These are phyloP conservation scores for Trypanosoma congolense DNA, from an alignment of 208 protist species.

Conservation along the genomic window DNA sequence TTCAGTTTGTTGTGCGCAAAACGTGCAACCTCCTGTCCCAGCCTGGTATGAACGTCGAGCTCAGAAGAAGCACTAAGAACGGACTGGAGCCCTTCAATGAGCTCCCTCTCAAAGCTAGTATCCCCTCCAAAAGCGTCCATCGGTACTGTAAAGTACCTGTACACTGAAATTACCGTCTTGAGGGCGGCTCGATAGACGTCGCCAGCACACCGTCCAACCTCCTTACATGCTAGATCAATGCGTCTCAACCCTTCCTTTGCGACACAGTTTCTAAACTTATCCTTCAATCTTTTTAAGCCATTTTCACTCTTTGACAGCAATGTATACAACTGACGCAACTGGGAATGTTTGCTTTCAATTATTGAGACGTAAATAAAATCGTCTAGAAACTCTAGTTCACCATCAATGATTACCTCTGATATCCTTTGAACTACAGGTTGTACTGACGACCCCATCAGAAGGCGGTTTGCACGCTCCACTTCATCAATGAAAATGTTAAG, in stretches of 20 bases:
- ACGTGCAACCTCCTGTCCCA: slow-evolving; percentile 19
- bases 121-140: slow-evolving; percentile 11
- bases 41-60: slow-evolving; percentile 4
- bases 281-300: slow-evolving; percentile 11
- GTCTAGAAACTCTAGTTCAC: slow-evolving; percentile 41
- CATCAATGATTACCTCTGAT: slow-evolving; percentile 40
- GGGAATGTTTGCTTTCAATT: slow-evolving; percentile 15
- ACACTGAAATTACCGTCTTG: slow-evolving; percentile 19
- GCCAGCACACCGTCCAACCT: slow-evolving; percentile 1
- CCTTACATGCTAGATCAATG: slow-evolving; percentile 10
- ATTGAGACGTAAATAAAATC: slow-evolving; percentile 30
- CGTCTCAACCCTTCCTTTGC: slow-evolving; percentile 15
- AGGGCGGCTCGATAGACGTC: slow-evolving; percentile 18
- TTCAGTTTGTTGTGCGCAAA: slow-evolving; percentile 17
- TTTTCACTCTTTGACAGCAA: slow-evolving; percentile 16
- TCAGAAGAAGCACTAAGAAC: slow-evolving; percentile 1
- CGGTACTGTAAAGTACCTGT: slow-evolving; percentile 11
- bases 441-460: slow-evolving; percentile 53
- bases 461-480: slow-evolving; percentile 36
- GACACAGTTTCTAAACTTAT: slow-evolving; percentile 9
- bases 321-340: slow-evolving; percentile 14
- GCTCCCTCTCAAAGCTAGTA: slow-evolving; percentile 11
- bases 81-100: slow-evolving; percentile 10
- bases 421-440: slow-evolving; percentile 36
- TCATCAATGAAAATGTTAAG: slow-evolving; percentile 37